phyloP scores from a whole-genome alignment of 352 stramenopile genomes.

The Lagenidium sp. region DNA sequence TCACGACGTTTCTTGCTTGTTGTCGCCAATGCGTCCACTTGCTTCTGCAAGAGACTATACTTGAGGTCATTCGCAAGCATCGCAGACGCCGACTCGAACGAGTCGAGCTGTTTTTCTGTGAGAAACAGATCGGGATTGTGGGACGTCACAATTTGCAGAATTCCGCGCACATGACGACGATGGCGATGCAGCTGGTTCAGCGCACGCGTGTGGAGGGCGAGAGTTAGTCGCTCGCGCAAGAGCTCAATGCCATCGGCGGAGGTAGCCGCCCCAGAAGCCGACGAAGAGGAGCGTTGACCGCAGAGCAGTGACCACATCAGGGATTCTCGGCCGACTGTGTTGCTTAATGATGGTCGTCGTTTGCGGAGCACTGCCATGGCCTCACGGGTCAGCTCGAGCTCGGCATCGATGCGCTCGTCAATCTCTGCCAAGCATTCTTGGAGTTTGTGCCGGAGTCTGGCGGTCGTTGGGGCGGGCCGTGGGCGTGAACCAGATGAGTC shows the following conservation, averaged over 20 bases:
- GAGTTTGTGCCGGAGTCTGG: slow-evolving; percentile 53
- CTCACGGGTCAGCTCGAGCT: too few relatives aligned
- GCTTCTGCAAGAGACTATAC: slow-evolving; percentile 49
- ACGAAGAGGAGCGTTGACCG: slow-evolving; percentile 20
- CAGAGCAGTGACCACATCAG: slow-evolving; percentile 63
- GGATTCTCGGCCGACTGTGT: slow-evolving; percentile 17
- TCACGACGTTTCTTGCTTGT: slow-evolving; percentile 33
- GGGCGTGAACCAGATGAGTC: too few relatives aligned
- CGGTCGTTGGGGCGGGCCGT: slow-evolving; percentile 15
- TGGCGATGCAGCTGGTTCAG: slow-evolving; percentile 80
- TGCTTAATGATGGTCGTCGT: slow-evolving; percentile 20
- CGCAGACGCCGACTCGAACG: slow-evolving; percentile 53
- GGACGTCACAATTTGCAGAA: slow-evolving; percentile 73
- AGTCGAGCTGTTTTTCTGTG: slow-evolving; percentile 74
- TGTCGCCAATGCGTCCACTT: slow-evolving; percentile 41
- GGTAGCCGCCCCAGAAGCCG: slow-evolving; percentile 2
- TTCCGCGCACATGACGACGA: slow-evolving; percentile 56
- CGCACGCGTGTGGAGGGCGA: slow-evolving; percentile 52
- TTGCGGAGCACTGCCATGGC: slow-evolving; percentile 15
- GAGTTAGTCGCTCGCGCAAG: slow-evolving; percentile 40
- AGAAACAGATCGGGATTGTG: slow-evolving; percentile 75
- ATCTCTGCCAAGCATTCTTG: slow-evolving; percentile 45
- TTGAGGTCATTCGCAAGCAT: slow-evolving; percentile 77
- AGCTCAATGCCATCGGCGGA: slow-evolving; percentile 37
- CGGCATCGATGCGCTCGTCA: slow-evolving; percentile 35